phyloP scores from a whole-genome alignment of 2,329 filamentous ascomycete genomes.

The Exophiala sideris region DNA sequence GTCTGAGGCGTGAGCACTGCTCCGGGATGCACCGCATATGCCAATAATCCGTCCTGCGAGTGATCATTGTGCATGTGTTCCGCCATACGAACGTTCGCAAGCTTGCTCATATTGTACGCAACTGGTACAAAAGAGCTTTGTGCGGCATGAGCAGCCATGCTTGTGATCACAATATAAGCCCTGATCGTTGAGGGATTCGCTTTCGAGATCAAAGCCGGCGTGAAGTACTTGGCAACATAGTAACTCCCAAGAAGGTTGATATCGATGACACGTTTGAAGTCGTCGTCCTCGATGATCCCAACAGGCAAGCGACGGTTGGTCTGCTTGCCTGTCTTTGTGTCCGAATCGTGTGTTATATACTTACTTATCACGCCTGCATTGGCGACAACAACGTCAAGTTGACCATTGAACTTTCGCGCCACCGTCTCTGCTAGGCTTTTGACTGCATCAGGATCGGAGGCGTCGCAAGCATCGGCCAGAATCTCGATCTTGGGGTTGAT shows the following conservation, averaged over 20 bases:
- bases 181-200: conserved; percentile 7
- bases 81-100: conserved; percentile 18
- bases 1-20: conserved; percentile 20
- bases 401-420: conserved; percentile 29
- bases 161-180: conserved; percentile 17
- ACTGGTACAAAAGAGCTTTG: conserved; percentile 11
- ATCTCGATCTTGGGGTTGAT: conserved; percentile 34
- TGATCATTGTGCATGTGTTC: conserved; percentile 21
- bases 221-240: conserved; percentile 23
- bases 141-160: conserved; percentile 11
- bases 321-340: conserved; percentile 20
- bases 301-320: conserved; percentile 12
- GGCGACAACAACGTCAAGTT: conserved; percentile 36
- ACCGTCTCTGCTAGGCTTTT: conserved; percentile 31
- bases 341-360: conserved; percentile 16
- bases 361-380: conserved; percentile 33
- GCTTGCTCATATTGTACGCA: conserved; percentile 20
- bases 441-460: conserved; percentile 30
- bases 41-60: conserved; percentile 7
- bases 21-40: conserved; percentile 22
- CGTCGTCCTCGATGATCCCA: conserved; percentile 22
- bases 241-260: conserved; percentile 2
- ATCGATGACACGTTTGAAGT: conserved; percentile 2
- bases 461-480: conserved; percentile 14
- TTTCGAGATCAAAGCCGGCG: conserved; percentile 8